These are phyloP conservation scores for Panicum hallii DNA, from an alignment of 202 grass and related monocot genomes.

Conservation along the genomic window DNA sequence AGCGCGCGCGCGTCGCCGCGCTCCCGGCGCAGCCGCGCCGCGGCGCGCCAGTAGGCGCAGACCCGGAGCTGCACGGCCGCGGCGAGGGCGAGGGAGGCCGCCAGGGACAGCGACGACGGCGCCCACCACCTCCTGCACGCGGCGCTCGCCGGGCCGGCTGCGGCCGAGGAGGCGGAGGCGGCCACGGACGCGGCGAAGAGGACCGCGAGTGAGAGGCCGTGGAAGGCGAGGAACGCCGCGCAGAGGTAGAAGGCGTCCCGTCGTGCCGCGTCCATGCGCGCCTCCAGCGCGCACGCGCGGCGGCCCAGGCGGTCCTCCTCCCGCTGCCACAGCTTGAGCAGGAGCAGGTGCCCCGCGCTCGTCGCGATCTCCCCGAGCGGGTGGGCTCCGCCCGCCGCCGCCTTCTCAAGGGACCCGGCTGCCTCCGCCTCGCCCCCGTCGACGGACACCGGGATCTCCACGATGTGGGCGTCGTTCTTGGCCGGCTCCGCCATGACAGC, in stretches of 20 bases:
- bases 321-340: conserved; percentile 91
- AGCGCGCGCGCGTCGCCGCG: conserved; percentile 71
- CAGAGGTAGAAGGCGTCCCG: conserved; percentile 85
- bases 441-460: conserved; percentile 56
- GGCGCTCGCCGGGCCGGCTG: neutral
- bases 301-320: conserved; percentile 71
- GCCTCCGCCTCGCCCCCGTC: conserved; percentile 35
- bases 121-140: conserved; percentile 79
- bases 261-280: conserved; percentile 62
- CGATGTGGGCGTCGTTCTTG: conserved; percentile 54
- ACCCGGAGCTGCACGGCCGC: conserved; percentile 67
- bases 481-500: conserved; percentile 38
- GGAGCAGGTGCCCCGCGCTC: conserved; percentile 81
- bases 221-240: conserved; percentile 84
- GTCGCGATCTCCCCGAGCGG: conserved; percentile 76
- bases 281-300: conserved; percentile 66
- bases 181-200: conserved; percentile 75
- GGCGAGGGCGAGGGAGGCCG: conserved; percentile 72
- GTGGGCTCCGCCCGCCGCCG: conserved; percentile 39
- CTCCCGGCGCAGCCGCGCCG: conserved; percentile 60
- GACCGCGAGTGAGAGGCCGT: conserved; percentile 79
- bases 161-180: neutral
- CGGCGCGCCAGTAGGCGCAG: conserved; percentile 67
- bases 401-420: conserved; percentile 40
- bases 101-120: conserved; percentile 65